A percentile compares a stretch with the other conserved stretches of the same genome.
Evolutionary conservation across 2,329 filamentous ascomycete genomes (phyloP).

Genomic region (Nannizziopsis barbatae): DNA sequence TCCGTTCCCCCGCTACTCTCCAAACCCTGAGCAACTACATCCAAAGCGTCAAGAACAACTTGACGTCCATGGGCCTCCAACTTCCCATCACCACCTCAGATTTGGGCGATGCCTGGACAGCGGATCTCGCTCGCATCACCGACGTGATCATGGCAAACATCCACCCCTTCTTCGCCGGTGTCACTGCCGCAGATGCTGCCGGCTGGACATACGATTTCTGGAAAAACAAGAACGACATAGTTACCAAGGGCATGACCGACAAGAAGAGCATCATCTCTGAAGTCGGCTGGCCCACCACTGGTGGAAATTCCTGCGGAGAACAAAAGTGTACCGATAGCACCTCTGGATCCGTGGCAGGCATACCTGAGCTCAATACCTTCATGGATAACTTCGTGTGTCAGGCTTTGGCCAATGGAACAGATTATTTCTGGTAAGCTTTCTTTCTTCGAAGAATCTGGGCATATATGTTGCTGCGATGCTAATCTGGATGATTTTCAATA

Average conservation of each 20-base stretch:
- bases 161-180: constrained; percentile 87
- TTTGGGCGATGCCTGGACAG: constrained; percentile 76
- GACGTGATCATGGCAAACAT: constrained; percentile 95
- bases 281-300: constrained; percentile 78
- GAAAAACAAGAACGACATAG: constrained; percentile 53
- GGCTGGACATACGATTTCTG: constrained; percentile 79
- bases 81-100: constrained; percentile 80
- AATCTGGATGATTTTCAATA: constrained; percentile 19
- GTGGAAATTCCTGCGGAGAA: constrained; percentile 65
- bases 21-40: constrained; percentile 54
- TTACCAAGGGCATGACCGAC: constrained; percentile 46
- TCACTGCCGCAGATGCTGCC: constrained; percentile 55
- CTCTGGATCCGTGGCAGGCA: constrained; percentile 62
- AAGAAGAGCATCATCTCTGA: constrained; percentile 77
- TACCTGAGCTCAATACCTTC: constrained; percentile 73
- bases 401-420: constrained; percentile 66
- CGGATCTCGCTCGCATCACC: constrained; percentile 54
- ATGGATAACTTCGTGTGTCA: constrained; percentile 77
- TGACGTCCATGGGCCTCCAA: constrained; percentile 54
- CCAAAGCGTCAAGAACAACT: constrained; percentile 56
- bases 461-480: background rate
- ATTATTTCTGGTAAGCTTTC: constrained; percentile 69
- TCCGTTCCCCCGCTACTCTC: constrained; percentile 51
- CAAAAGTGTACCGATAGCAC: constrained; percentile 46
- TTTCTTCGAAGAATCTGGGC: background rate